phyloP scores from a whole-genome alignment of 2,329 filamentous ascomycete genomes.

The Didymella lethalis region DNA sequence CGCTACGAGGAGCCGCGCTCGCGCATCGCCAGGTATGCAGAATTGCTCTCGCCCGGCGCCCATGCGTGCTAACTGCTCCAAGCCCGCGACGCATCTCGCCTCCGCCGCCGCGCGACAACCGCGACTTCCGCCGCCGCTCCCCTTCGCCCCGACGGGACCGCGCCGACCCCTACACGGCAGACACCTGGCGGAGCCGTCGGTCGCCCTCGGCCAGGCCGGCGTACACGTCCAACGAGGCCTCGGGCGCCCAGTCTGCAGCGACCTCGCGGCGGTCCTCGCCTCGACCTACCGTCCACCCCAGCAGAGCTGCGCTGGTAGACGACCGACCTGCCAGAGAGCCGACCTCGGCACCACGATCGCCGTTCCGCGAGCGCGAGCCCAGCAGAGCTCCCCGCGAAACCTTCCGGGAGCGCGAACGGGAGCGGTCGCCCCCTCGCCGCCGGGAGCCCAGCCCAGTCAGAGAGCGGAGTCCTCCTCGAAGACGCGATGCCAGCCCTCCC shows the following conservation, averaged over 20 bases:
- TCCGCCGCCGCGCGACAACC: constrained; percentile 50
- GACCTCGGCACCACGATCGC: constrained; percentile 46
- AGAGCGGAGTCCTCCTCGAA: constrained; percentile 47
- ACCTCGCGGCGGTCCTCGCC: constrained; percentile 70
- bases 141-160: constrained; percentile 61
- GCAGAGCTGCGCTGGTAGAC: constrained; percentile 56
- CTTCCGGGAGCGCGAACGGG: constrained; percentile 37
- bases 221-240: constrained; percentile 57
- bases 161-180: constrained; percentile 57
- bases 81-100: constrained; percentile 54
- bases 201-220: constrained; percentile 58
- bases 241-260: constrained; percentile 62
- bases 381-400: constrained; percentile 28
- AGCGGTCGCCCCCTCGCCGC: constrained; percentile 48
- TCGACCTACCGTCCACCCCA: constrained; percentile 59
- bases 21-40: constrained; percentile 46
- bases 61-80: constrained; percentile 17
- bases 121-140: constrained; percentile 62
- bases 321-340: constrained; percentile 38
- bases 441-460: constrained; percentile 41
- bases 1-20: constrained; percentile 58
- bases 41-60: no score
- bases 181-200: constrained; percentile 60
- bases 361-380: constrained; percentile 47
- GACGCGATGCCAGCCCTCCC: constrained; percentile 47